phyloP scores from a whole-genome alignment of 306 rosid genomes.

The Corylus americana region DNA sequence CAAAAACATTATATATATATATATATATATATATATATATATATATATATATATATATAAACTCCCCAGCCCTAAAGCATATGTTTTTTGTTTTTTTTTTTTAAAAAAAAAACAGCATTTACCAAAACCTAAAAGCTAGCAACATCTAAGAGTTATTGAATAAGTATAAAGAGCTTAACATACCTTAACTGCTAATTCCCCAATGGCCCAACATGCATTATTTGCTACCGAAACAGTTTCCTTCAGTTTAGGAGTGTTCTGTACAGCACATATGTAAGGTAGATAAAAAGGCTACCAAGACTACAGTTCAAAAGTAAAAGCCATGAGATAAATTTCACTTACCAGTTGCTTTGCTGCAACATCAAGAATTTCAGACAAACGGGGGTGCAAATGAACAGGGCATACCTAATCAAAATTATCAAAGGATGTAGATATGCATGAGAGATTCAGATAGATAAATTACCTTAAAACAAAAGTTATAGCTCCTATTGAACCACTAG shows the following conservation, averaged over 20 bases:
- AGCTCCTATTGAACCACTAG: slow-evolving; percentile 8
- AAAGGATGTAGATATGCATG: slow-evolving; percentile 15
- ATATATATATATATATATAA: background rate
- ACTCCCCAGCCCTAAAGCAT: background rate
- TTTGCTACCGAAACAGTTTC: slow-evolving; percentile 93
- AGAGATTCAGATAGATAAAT: slow-evolving; percentile 5
- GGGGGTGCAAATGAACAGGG: slow-evolving; percentile 76
- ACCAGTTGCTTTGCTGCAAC: slow-evolving; percentile 92
- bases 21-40: too few relatives aligned
- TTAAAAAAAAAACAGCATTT: background rate
- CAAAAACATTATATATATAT: background rate
- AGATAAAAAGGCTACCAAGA: slow-evolving; percentile 27
- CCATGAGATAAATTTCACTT: slow-evolving; percentile 32
- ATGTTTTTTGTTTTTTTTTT: background rate
- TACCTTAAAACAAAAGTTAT: background rate
- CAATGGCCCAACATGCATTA: slow-evolving; percentile 99
- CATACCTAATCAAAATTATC: slow-evolving; percentile 69
- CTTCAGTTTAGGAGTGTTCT: slow-evolving; percentile 80
- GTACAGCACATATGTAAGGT: slow-evolving; percentile 27
- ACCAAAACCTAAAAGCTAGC: slow-evolving; percentile 1
- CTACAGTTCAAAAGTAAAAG: slow-evolving; percentile 4
- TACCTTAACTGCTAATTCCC: slow-evolving; percentile 97
- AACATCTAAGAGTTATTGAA: background rate
- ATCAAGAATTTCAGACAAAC: slow-evolving; percentile 84
- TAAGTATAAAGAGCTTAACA: slow-evolving; percentile 17